Percentiles rank a stretch among this genome's conserved stretches.
Conservation (phyloP, 2,329 filamentous ascomycete genomes). For the Talaromyces piceae region DNA sequence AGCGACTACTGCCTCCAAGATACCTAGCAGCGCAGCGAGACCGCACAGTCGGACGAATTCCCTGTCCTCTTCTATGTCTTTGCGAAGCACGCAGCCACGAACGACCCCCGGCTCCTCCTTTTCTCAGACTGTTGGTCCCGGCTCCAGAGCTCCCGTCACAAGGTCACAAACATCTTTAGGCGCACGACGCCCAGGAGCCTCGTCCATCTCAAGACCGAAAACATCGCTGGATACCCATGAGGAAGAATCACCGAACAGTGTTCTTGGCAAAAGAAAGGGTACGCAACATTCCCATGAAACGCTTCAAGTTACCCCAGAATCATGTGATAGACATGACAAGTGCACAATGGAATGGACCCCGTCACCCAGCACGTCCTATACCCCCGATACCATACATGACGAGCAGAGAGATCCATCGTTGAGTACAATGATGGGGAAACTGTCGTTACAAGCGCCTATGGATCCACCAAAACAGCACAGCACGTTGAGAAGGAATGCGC, state of each 20-base stretch:
- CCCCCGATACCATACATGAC: conserved; percentile 15
- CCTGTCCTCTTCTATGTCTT: conserved; percentile 29
- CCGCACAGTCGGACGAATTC: conserved; percentile 32
- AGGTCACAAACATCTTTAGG: conserved; percentile 50
- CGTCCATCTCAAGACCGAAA: conserved; percentile 33
- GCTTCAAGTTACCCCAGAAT: conserved; percentile 13
- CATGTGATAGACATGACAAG: conserved; percentile 20
- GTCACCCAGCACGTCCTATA: conserved; percentile 13
- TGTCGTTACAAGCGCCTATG: conserved; percentile 16
- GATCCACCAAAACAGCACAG: background rate
- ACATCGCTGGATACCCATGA: conserved; percentile 37
- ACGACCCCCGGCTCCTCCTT: conserved; percentile 44
- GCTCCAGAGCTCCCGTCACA: conserved; percentile 41
- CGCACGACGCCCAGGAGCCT: conserved; percentile 41
- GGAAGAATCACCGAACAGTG: conserved; percentile 30
- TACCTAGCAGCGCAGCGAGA: conserved; percentile 35
- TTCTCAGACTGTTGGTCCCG: conserved; percentile 51
- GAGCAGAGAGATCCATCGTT: conserved; percentile 29
- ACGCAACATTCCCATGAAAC: conserved; percentile 27
- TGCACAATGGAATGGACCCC: conserved; percentile 21
- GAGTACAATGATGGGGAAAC: conserved; percentile 28
- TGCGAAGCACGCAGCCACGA: conserved; percentile 35
- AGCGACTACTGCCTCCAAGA: conserved; percentile 15
- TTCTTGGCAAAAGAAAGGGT: conserved; percentile 46
- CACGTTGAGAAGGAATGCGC: conserved; percentile 9